Evolutionary conservation across 2,329 filamentous ascomycete genomes (phyloP).

Genomic region (Penicillium sumatraense): DNA sequence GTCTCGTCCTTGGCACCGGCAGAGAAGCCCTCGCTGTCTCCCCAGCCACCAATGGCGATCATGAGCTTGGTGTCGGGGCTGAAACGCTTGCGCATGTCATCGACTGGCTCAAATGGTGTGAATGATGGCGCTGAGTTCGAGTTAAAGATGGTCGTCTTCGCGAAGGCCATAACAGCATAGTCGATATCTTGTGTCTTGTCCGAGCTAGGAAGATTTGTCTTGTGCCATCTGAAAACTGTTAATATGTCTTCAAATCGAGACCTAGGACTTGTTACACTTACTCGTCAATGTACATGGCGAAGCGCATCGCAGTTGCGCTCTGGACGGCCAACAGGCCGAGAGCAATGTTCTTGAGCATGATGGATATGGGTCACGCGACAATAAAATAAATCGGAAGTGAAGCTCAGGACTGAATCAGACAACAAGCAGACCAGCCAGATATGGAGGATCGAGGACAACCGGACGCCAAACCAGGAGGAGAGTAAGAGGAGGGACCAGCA

Average conservation of each 20-base stretch:
- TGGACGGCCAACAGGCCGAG: slow-evolving; percentile 38
- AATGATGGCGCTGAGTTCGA: slow-evolving; percentile 49
- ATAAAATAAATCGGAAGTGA: neutral
- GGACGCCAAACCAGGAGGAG: neutral
- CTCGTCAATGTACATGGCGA: slow-evolving; percentile 55
- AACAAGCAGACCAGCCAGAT: neutral
- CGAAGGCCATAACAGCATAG: slow-evolving; percentile 62
- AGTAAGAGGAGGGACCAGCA: neutral
- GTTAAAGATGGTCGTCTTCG: slow-evolving; percentile 56
- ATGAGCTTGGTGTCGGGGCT: slow-evolving; percentile 63
- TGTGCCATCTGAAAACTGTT: slow-evolving; percentile 46
- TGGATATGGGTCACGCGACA: neutral
- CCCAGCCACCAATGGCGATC: slow-evolving; percentile 77
- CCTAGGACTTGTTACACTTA: slow-evolving; percentile 30
- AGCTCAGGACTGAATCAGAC: neutral
- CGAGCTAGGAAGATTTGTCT: slow-evolving; percentile 36
- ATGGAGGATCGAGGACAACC: neutral
- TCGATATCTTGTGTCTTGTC: slow-evolving; percentile 52
- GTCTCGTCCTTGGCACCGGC: slow-evolving; percentile 57
- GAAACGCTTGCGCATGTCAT: slow-evolving; percentile 58
- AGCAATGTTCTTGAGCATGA: slow-evolving; percentile 33
- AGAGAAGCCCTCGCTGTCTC: slow-evolving; percentile 68
- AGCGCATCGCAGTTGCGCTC: slow-evolving; percentile 33
- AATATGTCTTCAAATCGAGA: slow-evolving; percentile 2
- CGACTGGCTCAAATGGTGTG: slow-evolving; percentile 59